A percentile compares a stretch with the other conserved stretches of the same genome.
Conservation (phyloP, 768 basidiomycete species). For the Rubroboletus pulcherrimus region DNA sequence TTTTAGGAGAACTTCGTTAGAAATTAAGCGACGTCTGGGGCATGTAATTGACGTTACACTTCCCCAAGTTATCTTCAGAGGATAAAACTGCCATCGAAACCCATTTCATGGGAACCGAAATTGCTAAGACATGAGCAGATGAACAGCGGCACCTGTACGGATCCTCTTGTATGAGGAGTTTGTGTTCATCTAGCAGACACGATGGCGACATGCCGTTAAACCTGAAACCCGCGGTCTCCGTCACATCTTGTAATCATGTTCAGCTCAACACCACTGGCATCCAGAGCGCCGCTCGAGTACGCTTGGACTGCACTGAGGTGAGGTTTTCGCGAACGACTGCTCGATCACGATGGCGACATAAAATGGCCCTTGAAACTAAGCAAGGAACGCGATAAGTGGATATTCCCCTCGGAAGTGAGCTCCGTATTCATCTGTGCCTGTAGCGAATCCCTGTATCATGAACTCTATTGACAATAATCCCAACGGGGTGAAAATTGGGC, state of each 20-base stretch:
- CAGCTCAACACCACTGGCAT: neutral
- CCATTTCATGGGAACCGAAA: neutral
- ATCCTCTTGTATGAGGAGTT: neutral
- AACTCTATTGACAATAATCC: neutral
- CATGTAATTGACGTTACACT: constrained; percentile 1
- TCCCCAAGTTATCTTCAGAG: neutral
- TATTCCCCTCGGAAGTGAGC: neutral
- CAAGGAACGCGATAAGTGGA: neutral
- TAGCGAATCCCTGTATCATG: neutral
- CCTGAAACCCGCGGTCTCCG: neutral
- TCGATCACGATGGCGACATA: neutral
- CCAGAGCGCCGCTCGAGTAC: neutral
- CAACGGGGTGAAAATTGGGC: neutral
- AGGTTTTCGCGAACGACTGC: neutral
- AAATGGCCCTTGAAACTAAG: neutral
- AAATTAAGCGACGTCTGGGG: neutral
- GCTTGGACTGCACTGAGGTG: neutral
- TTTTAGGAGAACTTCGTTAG: constrained; percentile 4
- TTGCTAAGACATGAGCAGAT: neutral
- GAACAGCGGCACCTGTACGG: neutral
- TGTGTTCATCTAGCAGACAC: neutral
- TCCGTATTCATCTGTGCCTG: neutral
- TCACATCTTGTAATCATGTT: neutral
- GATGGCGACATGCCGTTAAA: neutral
- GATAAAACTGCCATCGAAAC: constrained; percentile 4